These are phyloP conservation scores for Penicillium turbatum DNA, from an alignment of 495 filamentous ascomycete species.

Conservation along the genomic window DNA sequence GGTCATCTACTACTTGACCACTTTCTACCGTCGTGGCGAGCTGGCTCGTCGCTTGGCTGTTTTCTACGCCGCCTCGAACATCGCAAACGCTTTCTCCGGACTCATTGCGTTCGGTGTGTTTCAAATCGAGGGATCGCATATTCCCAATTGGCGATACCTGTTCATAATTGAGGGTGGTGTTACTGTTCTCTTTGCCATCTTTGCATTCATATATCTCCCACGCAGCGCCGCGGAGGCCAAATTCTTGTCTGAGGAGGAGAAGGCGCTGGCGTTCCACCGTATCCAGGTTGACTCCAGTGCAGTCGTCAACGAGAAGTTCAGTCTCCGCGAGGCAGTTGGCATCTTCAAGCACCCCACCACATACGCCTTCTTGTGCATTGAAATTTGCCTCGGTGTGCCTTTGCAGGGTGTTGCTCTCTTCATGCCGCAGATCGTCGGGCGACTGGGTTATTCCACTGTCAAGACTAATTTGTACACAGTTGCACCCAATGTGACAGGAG, in stretches of 20 bases:
- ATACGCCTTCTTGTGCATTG: constrained; percentile 62
- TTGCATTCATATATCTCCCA: constrained; percentile 68
- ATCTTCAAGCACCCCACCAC: constrained; percentile 61
- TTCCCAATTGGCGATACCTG: constrained; percentile 66
- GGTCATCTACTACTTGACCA: constrained; percentile 56
- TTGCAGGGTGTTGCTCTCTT: constrained; percentile 68
- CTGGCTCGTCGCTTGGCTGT: constrained; percentile 69
- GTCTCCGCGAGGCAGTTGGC: constrained; percentile 57
- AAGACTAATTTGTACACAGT: constrained; percentile 77
- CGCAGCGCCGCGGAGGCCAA: constrained; percentile 55
- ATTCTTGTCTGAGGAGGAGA: constrained; percentile 63
- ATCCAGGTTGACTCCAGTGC: constrained; percentile 72
- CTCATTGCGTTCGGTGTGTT: constrained; percentile 73
- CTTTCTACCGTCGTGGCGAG: constrained; percentile 73
- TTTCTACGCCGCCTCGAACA: constrained; percentile 73
- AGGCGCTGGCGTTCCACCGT: constrained; percentile 64
- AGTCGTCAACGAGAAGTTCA: constrained; percentile 66
- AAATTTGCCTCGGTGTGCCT: constrained; percentile 73
- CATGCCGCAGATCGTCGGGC: constrained; percentile 66
- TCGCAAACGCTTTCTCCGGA: constrained; percentile 70
- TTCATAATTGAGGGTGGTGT: constrained; percentile 70
- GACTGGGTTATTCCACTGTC: constrained; percentile 58
- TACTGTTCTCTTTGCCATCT: constrained; percentile 60
- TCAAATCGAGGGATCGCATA: constrained; percentile 54
- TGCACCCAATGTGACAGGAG: constrained; percentile 65